Evolutionary conservation across 2,329 filamentous ascomycete species (phyloP).

Genomic region (Colletotrichum cereale): DNA sequence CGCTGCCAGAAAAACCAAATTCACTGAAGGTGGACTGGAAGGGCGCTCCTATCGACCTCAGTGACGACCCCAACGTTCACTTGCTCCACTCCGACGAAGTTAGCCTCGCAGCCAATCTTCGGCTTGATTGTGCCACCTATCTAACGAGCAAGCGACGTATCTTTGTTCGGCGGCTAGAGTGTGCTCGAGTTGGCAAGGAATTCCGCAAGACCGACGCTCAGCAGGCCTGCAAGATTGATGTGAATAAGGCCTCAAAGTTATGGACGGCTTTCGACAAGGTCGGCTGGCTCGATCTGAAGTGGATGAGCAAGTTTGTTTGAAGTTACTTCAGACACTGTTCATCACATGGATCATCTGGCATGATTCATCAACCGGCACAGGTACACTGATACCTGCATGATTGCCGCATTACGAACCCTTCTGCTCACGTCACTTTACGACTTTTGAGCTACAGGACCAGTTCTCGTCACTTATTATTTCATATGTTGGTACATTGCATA

Average conservation of each 20-base stretch:
- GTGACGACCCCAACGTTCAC: slow-evolving; percentile 75
- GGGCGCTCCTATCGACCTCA: slow-evolving; percentile 81
- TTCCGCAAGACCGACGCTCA: slow-evolving; percentile 97
- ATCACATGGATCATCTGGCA: slow-evolving; percentile 43
- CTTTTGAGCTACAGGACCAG: neutral
- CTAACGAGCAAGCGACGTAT: slow-evolving; percentile 94
- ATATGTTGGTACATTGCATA: slow-evolving; percentile 24
- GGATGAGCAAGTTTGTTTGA: slow-evolving; percentile 55
- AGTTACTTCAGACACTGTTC: neutral
- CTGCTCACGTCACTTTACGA: neutral
- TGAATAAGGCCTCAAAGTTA: slow-evolving; percentile 95
- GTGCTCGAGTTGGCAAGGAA: slow-evolving; percentile 77
- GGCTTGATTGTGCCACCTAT: slow-evolving; percentile 89
- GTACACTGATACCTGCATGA: neutral
- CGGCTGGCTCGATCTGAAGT: slow-evolving; percentile 78
- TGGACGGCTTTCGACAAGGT: slow-evolving; percentile 91
- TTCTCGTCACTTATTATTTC: neutral
- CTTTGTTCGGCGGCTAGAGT: slow-evolving; percentile 81
- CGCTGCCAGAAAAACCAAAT: slow-evolving; percentile 75
- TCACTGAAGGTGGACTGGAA: slow-evolving; percentile 90
- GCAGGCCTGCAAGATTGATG: slow-evolving; percentile 97
- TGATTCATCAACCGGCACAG: slow-evolving; percentile 28
- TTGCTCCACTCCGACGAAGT: slow-evolving; percentile 85
- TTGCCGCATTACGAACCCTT: neutral
- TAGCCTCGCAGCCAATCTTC: slow-evolving; percentile 79